Conservation (phyloP, 2,329 filamentous ascomycete genomes). For the Ceratocystis harringtonii region DNA sequence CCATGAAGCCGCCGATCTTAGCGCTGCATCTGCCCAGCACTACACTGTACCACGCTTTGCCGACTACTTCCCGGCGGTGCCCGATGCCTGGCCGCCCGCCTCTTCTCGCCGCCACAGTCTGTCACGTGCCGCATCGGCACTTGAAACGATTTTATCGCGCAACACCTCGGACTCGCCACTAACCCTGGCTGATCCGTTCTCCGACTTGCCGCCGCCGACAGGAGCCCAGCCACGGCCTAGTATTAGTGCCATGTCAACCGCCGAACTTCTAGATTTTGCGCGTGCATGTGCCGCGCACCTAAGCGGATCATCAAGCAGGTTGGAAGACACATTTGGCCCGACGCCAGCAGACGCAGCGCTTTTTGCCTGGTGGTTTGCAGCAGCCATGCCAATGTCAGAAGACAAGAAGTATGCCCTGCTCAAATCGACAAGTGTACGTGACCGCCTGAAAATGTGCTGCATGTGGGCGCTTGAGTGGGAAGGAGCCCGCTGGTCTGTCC, state of each 20-base stretch:
- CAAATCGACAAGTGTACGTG: slow-evolving; percentile 57
- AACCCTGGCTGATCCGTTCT: slow-evolving; percentile 7
- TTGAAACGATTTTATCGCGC: neutral
- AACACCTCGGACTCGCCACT: neutral
- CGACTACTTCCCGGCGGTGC: neutral
- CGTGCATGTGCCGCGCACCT: slow-evolving; percentile 43
- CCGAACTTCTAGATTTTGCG: slow-evolving; percentile 49
- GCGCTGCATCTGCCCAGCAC: neutral
- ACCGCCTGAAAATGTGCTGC: slow-evolving; percentile 69
- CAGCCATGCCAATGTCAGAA: slow-evolving; percentile 61
- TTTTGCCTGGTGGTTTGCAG: slow-evolving; percentile 87
- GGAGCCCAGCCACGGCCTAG: neutral
- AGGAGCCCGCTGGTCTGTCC: slow-evolving; percentile 51
- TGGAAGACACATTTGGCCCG: slow-evolving; percentile 55
- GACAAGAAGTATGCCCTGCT: slow-evolving; percentile 67
- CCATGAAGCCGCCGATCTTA: slow-evolving; percentile 50
- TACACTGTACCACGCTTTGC: neutral
- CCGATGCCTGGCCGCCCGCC: neutral
- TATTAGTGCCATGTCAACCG: slow-evolving; percentile 46
- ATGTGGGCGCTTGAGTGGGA: slow-evolving; percentile 64
- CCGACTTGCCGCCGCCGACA: slow-evolving; percentile 4
- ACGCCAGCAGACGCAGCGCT: slow-evolving; percentile 59
- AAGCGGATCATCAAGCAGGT: slow-evolving; percentile 55
- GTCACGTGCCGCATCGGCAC: neutral
- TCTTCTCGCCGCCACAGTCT: neutral